Conservation (phyloP, 345 rosid species). For the Sisymbrium irio region DNA sequence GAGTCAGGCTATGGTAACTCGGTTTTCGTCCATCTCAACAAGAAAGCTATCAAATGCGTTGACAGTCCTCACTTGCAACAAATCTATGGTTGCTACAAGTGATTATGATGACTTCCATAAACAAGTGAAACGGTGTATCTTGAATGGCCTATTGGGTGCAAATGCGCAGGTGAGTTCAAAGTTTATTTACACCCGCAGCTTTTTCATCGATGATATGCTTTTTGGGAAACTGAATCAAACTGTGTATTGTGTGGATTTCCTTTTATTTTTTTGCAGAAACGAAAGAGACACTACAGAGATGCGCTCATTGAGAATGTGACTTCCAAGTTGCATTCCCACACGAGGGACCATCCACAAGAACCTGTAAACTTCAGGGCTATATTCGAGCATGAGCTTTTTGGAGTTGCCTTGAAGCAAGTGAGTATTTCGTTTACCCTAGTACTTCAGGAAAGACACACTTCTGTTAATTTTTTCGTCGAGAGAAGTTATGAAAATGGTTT, state of each 20-base stretch:
- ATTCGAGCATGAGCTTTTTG: constrained; percentile 75
- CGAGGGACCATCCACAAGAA: constrained; percentile 35
- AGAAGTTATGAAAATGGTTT: not conserved
- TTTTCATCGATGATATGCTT: not conserved
- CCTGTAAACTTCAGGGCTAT: constrained; percentile 70
- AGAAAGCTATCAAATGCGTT: constrained; percentile 74
- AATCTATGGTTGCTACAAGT: constrained; percentile 84
- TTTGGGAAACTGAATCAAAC: not conserved
- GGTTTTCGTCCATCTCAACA: constrained; percentile 72
- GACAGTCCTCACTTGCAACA: constrained; percentile 59
- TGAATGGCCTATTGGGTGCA: constrained; percentile 56
- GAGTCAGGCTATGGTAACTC: constrained; percentile 87
- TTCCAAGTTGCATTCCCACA: constrained; percentile 41
- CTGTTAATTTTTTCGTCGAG: not conserved
- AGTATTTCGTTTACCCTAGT: constrained; percentile 20
- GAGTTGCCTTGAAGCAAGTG: constrained; percentile 66
- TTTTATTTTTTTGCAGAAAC: constrained; percentile 40
- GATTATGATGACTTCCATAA: constrained; percentile 82
- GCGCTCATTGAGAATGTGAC: constrained; percentile 52
- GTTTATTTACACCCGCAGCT: not conserved
- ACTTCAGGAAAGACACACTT: not conserved
- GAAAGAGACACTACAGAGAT: constrained; percentile 56
- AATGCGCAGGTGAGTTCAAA: constrained; percentile 65
- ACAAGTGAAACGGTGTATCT: constrained; percentile 50
- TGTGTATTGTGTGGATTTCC: not conserved